phyloP scores from a whole-genome alignment of 2,329 filamentous ascomycete genomes.

The Colletotrichum sp. region DNA sequence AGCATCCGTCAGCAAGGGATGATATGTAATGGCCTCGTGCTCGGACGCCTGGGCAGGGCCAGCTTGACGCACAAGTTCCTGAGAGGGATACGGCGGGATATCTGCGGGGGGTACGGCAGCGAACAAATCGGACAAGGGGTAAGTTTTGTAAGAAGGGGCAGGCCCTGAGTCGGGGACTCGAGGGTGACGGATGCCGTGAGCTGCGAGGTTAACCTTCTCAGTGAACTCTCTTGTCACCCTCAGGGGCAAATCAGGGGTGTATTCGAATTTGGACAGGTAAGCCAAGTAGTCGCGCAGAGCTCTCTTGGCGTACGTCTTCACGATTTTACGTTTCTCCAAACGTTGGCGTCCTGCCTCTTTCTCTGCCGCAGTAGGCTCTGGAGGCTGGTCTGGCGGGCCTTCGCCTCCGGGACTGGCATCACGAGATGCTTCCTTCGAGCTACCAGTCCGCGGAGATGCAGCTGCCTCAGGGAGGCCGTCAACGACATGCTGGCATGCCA shows the following conservation, averaged over 20 bases:
- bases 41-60: slow-evolving; percentile 38
- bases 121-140: slow-evolving; percentile 69
- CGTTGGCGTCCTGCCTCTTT: slow-evolving; percentile 41
- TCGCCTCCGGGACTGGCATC: not conserved
- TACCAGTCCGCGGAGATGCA: not conserved
- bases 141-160: slow-evolving; percentile 41
- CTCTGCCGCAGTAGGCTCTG: slow-evolving; percentile 43
- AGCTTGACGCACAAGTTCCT: slow-evolving; percentile 34
- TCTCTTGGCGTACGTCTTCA: slow-evolving; percentile 77
- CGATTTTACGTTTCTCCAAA: slow-evolving; percentile 64
- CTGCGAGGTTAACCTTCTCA: slow-evolving; percentile 61
- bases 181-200: slow-evolving; percentile 49
- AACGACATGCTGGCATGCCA: slow-evolving; percentile 71
- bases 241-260: slow-evolving; percentile 72
- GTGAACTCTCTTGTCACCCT: slow-evolving; percentile 63
- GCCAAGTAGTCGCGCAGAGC: slow-evolving; percentile 76
- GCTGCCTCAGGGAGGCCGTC: slow-evolving; percentile 47
- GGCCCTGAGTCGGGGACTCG: slow-evolving; percentile 25
- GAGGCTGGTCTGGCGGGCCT: not conserved
- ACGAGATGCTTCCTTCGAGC: not conserved
- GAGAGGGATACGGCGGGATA: slow-evolving; percentile 70
- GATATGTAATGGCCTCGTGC: slow-evolving; percentile 74
- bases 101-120: slow-evolving; percentile 68
- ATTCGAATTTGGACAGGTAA: slow-evolving; percentile 78
- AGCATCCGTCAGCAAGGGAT: slow-evolving; percentile 79